phyloP scores from a whole-genome alignment of 192 early-diverging fungal genomes.

The Lunasporangiospora selenospora region DNA sequence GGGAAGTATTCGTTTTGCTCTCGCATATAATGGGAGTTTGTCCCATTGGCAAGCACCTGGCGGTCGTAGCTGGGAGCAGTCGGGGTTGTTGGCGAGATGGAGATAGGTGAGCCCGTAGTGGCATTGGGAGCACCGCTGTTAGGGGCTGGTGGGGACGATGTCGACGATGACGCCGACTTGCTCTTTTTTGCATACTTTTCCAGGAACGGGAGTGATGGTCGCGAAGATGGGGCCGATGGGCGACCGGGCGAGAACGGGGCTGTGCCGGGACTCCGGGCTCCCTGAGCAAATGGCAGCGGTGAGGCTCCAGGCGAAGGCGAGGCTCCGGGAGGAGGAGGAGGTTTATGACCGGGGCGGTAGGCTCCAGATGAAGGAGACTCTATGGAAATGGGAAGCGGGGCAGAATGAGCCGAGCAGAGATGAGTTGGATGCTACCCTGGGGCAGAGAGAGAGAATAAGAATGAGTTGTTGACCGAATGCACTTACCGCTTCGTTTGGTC shows the following conservation, averaged over 20 bases:
- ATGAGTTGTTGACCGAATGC: not conserved
- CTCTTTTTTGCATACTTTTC: conserved; percentile 54
- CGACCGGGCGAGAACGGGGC: conserved; percentile 30
- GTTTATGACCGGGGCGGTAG: conserved; percentile 45
- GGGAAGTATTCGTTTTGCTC: conserved; percentile 47
- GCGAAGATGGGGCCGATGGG: conserved; percentile 26
- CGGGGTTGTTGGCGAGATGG: conserved; percentile 48
- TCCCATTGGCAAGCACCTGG: conserved; percentile 31
- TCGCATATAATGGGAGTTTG: conserved; percentile 31
- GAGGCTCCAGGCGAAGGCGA: conserved; percentile 9
- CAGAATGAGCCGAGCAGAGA: too few relatives aligned
- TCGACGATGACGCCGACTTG: conserved; percentile 16
- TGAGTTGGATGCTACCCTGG: too few relatives aligned
- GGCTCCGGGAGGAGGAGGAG: conserved; percentile 30
- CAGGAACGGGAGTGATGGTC: conserved; percentile 43
- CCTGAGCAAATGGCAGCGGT: conserved; percentile 10
- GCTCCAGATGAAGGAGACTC: conserved; percentile 36
- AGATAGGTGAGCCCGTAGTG: conserved; percentile 43
- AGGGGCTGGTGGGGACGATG: conserved; percentile 14
- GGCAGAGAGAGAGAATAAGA: not conserved
- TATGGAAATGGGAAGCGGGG: too few relatives aligned
- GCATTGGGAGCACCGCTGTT: conserved; percentile 13
- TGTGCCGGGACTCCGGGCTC: too few relatives aligned
- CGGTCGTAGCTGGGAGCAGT: conserved; percentile 41
- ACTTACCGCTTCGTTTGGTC: not conserved